These are phyloP conservation scores for Magnolia changhungtana DNA, from an alignment of 164 flowering plant species.

Conservation along the genomic window DNA sequence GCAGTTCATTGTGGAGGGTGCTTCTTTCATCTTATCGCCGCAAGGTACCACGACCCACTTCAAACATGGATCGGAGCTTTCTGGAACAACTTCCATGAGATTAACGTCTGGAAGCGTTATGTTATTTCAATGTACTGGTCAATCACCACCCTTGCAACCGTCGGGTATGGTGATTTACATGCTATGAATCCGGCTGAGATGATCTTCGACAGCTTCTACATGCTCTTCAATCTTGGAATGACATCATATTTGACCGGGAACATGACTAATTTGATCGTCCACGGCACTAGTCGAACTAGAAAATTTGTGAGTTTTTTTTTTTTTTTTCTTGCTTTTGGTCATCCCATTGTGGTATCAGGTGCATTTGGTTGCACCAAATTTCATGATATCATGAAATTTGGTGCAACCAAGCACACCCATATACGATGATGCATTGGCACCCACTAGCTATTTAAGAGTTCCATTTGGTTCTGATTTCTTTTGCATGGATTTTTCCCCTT, in stretches of 20 bases:
- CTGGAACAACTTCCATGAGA: slow-evolving; percentile 34
- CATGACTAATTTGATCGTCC: slow-evolving; percentile 97
- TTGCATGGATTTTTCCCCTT: not conserved
- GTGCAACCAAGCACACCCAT: not conserved
- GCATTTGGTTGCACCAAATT: too few relatives aligned
- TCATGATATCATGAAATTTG: too few relatives aligned
- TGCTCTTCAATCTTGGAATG: slow-evolving; percentile 92
- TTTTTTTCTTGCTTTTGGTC: not conserved
- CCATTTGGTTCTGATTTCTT: not conserved
- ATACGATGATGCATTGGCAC: not conserved
- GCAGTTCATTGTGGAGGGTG: slow-evolving; percentile 94
- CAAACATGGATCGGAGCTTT: slow-evolving; percentile 74
- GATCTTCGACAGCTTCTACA: slow-evolving; percentile 76
- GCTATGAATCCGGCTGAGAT: slow-evolving; percentile 72
- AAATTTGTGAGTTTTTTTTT: slow-evolving; percentile 60
- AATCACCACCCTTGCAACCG: slow-evolving; percentile 87
- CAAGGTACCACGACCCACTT: slow-evolving; percentile 45
- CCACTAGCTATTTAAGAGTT: not conserved
- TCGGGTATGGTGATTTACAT: slow-evolving; percentile 96
- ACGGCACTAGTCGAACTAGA: slow-evolving; percentile 81
- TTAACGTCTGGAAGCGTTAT: slow-evolving; percentile 59
- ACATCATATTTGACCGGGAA: slow-evolving; percentile 92
- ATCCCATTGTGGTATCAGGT: not conserved
- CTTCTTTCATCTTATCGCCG: slow-evolving; percentile 78
- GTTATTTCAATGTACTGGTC: slow-evolving; percentile 93